Evolutionary conservation across 2,329 filamentous ascomycete genomes (phyloP), one percentile per base, ranked within the genome.

Genomic region (Hymenoscyphus infarciens): DNA sequence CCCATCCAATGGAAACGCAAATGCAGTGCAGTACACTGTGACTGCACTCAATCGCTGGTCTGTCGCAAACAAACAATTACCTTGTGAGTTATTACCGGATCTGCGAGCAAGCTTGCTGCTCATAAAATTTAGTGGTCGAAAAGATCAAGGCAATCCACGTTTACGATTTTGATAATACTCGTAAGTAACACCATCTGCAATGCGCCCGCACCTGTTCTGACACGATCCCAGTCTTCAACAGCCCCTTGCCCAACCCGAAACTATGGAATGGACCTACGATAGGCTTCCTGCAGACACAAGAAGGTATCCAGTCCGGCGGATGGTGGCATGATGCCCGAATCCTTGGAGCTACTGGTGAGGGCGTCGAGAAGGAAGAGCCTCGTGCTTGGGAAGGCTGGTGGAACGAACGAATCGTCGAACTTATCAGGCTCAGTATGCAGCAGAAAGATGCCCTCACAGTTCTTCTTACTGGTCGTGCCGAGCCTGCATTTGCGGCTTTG

Each of bases 291-390:
- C 87, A 90, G 64, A 87, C 82, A 56, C 87, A 90, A 67, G 90
- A 96, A 67, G 82, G 84, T 59, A 91, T 98, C 70, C 79, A 87
- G 65, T 90, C 89, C 68, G 94, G 93, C 68, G 92, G 94, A 66
- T 99, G 95, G 95, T 99, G 95, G 95, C 95, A 99, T 76, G 93
- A 98, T 73, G 84, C 86, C 53, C 86, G 86, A 66, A 93, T 99
- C 66, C 86, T 99, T 27, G 86, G 89, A 11, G 88, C 93, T 1
- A 97, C 92, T 0, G 95, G 95, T 59, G 84, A 92, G 62, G 95
- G 95, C 16, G 75, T 88, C 5, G 91, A 91, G 59, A 85, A 84
- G 62, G 95, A 98, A 77, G 93, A 98, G 75, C 80, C 83, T 52
- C 86, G 87, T 27, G 93, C 85, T 10, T 99, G 94, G 94, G 80